Conservation (phyloP, 2,329 filamentous ascomycete genomes). For the Boeremia lycopersici region DNA sequence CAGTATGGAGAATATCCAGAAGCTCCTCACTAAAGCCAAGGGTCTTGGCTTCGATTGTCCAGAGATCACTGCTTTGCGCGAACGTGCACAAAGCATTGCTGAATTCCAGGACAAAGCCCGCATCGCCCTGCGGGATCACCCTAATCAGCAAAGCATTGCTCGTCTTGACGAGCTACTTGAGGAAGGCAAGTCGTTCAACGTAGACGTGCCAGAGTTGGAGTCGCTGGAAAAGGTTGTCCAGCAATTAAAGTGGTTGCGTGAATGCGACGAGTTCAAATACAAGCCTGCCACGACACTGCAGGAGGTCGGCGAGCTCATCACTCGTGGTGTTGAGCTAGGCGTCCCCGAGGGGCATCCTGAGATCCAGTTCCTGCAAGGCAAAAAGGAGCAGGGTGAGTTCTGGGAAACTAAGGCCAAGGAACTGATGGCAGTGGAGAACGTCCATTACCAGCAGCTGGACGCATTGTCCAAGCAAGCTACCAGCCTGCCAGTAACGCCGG, state of each 20-base stretch:
- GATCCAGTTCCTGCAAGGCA: constrained; percentile 75
- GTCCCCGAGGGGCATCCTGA: constrained; percentile 83
- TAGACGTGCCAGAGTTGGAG: constrained; percentile 89
- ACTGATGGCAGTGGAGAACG: constrained; percentile 85
- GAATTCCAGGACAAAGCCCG: constrained; percentile 81
- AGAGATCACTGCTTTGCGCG: constrained; percentile 83
- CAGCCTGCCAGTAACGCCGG: constrained; percentile 77
- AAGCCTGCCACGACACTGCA: constrained; percentile 70
- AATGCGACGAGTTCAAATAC: constrained; percentile 68
- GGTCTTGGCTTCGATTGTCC: constrained; percentile 90
- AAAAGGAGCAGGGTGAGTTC: constrained; percentile 75
- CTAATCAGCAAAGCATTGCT: constrained; percentile 59
- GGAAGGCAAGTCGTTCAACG: constrained; percentile 84
- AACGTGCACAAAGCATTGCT: constrained; percentile 83
- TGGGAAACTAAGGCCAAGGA: constrained; percentile 96
- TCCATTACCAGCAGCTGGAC: constrained; percentile 94
- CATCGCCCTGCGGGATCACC: constrained; percentile 67
- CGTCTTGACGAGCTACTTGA: constrained; percentile 93
- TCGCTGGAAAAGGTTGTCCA: constrained; percentile 79
- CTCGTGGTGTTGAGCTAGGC: constrained; percentile 75
- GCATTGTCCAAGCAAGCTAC: constrained; percentile 84
- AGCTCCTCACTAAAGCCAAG: constrained; percentile 81
- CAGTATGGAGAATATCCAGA: constrained; percentile 85
- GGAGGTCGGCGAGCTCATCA: constrained; percentile 79
- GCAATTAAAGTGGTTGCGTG: constrained; percentile 86